Percentiles rank a stretch among this genome's conserved stretches.
Evolutionary conservation across 768 basidiomycete species (phyloP).

Genomic region (Lentinula raphanica): DNA sequence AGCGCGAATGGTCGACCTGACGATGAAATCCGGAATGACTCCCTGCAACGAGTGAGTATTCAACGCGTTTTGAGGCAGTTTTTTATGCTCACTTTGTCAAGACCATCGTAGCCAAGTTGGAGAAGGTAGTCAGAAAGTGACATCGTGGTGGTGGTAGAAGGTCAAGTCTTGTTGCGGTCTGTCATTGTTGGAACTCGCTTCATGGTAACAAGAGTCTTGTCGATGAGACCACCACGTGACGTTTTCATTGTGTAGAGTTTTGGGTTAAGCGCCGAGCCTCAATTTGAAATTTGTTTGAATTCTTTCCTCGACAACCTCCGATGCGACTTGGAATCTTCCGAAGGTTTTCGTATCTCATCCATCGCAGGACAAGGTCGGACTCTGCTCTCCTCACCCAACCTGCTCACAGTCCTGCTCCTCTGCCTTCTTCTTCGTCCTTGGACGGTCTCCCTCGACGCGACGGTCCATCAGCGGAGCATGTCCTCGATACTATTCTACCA

Average conservation of each 20-base stretch:
- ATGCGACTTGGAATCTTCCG: conserved; percentile 3
- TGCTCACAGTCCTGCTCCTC: not conserved
- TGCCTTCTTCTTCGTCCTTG: not conserved
- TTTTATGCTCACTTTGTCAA: conserved; percentile 23
- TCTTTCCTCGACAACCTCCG: not conserved
- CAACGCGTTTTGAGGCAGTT: not conserved
- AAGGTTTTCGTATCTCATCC: conserved; percentile 4
- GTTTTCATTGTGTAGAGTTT: not conserved
- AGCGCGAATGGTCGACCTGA: conserved; percentile 41
- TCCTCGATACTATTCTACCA: not conserved
- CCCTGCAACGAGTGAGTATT: conserved; percentile 32
- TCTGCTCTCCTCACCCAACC: not conserved
- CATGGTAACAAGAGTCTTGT: not conserved
- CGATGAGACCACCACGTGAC: too few species aligned
- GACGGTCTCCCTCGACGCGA: not conserved
- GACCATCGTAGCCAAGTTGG: conserved; percentile 31
- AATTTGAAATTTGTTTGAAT: too few species aligned
- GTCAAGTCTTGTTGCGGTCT: not conserved
- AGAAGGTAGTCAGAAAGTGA: conserved; percentile 20
- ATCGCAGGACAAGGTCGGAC: conserved; percentile 7
- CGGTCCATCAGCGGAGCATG: not conserved
- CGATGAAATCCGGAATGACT: conserved; percentile 54
- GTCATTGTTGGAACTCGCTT: not conserved
- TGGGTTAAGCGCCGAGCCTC: too few species aligned
- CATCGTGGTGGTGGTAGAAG: conserved; percentile 1